Evolutionary conservation across 2,329 filamentous ascomycete species (phyloP).

Genomic region (Phialophora macrospora): DNA sequence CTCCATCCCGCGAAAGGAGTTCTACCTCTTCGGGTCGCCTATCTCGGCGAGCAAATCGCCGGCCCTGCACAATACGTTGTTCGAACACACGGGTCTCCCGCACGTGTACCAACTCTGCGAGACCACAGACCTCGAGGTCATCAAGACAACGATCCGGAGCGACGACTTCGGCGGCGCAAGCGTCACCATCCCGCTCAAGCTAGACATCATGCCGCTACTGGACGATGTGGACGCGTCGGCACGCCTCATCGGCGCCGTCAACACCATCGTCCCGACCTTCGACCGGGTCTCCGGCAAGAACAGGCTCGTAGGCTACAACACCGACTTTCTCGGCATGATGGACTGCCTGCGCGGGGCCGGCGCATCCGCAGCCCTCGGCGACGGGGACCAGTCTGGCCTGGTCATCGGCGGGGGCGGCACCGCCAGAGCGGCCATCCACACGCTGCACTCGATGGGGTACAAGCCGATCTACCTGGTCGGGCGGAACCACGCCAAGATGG

Average conservation of each 20-base stretch:
- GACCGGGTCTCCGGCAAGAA: constrained; percentile 43
- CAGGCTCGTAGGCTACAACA: constrained; percentile 83
- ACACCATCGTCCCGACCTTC: constrained; percentile 77
- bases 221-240: constrained; percentile 82
- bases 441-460: constrained; percentile 81
- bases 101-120: constrained; percentile 80
- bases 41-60: constrained; percentile 83
- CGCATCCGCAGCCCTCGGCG: constrained; percentile 52
- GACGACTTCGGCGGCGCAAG: constrained; percentile 88
- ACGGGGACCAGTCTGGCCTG: constrained; percentile 63
- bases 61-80: constrained; percentile 85
- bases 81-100: constrained; percentile 75
- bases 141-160: constrained; percentile 69
- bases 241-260: constrained; percentile 84
- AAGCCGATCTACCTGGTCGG: constrained; percentile 86
- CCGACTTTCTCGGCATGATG: constrained; percentile 93
- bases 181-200: constrained; percentile 92
- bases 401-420: constrained; percentile 93
- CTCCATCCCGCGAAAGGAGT: constrained; percentile 73
- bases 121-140: constrained; percentile 66
- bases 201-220: constrained; percentile 80
- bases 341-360: constrained; percentile 74
- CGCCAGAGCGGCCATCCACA: constrained; percentile 86
- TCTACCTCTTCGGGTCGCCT: constrained; percentile 87
- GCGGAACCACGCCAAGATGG: constrained; percentile 71